Evolutionary conservation across 2,329 filamentous ascomycete genomes (phyloP), one percentile per base, ranked within the genome.

Genomic region (Beauveria sp.): DNA sequence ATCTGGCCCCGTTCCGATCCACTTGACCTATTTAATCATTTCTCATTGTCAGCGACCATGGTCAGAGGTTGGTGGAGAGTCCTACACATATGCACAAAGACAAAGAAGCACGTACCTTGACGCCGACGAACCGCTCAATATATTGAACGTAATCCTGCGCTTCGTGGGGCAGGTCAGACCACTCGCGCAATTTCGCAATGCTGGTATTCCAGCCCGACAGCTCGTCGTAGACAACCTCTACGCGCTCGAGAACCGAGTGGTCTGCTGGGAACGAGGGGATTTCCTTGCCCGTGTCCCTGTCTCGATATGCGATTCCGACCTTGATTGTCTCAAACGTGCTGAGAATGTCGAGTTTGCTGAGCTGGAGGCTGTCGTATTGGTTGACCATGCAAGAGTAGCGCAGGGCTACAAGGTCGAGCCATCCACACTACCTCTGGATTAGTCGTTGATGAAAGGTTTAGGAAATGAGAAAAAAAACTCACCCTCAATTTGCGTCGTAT

Each of bases 251-350:
- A 2, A 42, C 16, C 1, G 45, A 3, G 22, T 50, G 45, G 16
- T 58, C 30, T 2, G 86, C 84, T 1, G 80, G 87, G 79, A 88
- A 90, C 9, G 80, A 82, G 14, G 81, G 77, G 7, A 88, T 72
- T 61, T 77, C 74, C 68, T 62, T 51, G 26, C 49, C 60, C 12
- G 55, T 56, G 8, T 63, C 57, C 38, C 57, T 49, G 62, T 69
- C 71, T 64, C 77, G 77, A 74, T 95, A 95, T 2, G 83, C 84
- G 9, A 87, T 83, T 14, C 51, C 58, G 14, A 64, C 51, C 72
- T 91, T 88, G 73, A 95, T 81, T 70, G 85, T 85, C 6, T 82
- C 79, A 71, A 95, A 90, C 24, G 82, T 82, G 70, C 90, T 87
- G 16, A 91, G 80, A n/a, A 90, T 81, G 67, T 90, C 87, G 24